Base-by-base conservation (phyloP, 139 green algal species). In the Coelastrella sp. region DNA sequence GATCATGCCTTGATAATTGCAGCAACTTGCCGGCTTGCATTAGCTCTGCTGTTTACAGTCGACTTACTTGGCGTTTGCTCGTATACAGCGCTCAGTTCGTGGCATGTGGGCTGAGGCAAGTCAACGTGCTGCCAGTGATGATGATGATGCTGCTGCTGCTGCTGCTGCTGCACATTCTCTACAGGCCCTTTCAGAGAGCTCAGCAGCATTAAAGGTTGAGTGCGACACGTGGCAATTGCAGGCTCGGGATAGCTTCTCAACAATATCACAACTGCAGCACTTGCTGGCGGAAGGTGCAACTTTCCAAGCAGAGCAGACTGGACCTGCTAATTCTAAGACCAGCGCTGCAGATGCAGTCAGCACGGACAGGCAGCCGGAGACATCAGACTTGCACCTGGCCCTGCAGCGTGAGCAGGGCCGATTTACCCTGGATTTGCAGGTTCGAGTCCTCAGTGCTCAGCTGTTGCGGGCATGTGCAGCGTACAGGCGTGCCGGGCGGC, bases 221-320 rank as follows among this genome's bases (percentile, higher is more conserved):
- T 73, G 82, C 1, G 35, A 83, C 56, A 35, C 68, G 19, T 96
- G 94, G 94, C 90, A 96, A 65, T 63, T 25, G 35, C 92, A 95
- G 84, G 93, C 92, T 27, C 92, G 95, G 70, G 94, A 93, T 58
- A 87, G 58, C 10, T 90, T 97, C 14, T 65, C 83, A 1, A 92
- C 94, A 81, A 90, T 93, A 8, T 86, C 95, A 25, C 88, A 88
- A 59, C 92, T 98, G 57, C 96, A 97, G 70, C 94, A 96, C 11
- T 74, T 96, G 59, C 92, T 98, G 66, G 94, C 96, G 68, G 96
- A 97, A 75, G 93, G 93, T 20, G 93, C 95, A 0, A 80, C 83
- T 6, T 98, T 95, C 95, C 82, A 84, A 19, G 61, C 61, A 35
- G 63, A 79, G 66, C 5, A 72, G 59, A 65, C n/a, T 14, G 58